Conservation (phyloP, 192 early-diverging fungal genomes). For the Mortierella claussenii region DNA sequence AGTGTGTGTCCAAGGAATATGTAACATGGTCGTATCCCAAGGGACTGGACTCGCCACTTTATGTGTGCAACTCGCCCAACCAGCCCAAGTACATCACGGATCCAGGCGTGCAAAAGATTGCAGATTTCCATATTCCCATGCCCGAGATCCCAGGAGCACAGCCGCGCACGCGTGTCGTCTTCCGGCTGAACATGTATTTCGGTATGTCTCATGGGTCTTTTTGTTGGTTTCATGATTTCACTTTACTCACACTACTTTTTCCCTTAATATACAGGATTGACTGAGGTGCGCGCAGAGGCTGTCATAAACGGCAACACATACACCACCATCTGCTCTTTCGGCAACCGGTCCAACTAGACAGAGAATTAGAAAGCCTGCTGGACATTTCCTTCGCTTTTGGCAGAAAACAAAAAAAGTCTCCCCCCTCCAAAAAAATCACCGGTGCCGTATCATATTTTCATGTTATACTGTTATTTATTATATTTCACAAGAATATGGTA, state of each 20-base stretch:
- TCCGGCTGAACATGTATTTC: slow-evolving; percentile 49
- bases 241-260: background rate
- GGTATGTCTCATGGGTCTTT: slow-evolving; percentile 10
- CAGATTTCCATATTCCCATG: slow-evolving; percentile 58
- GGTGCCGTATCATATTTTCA: too few species aligned
- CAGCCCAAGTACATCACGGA: slow-evolving; percentile 59
- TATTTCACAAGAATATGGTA: too few species aligned
- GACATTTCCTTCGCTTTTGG: too few species aligned
- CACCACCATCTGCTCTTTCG: slow-evolving; percentile 59
- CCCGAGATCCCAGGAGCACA: slow-evolving; percentile 49
- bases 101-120: slow-evolving; percentile 55
- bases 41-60: slow-evolving; percentile 42
- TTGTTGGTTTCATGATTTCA: background rate
- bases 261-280: slow-evolving; percentile 49
- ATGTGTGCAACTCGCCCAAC: slow-evolving; percentile 46
- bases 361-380: too few species aligned
- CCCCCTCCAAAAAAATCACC: too few species aligned
- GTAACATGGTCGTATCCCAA: slow-evolving; percentile 50
- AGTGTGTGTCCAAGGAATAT: slow-evolving; percentile 50
- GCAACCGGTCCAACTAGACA: background rate
- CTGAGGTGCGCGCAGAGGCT: slow-evolving; percentile 61
- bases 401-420: too few species aligned
- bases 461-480: too few species aligned
- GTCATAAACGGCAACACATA: slow-evolving; percentile 60
- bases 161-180: slow-evolving; percentile 54